phyloP scores from a whole-genome alignment of 495 filamentous ascomycete genomes.

The Clavariopsis aquatica region DNA sequence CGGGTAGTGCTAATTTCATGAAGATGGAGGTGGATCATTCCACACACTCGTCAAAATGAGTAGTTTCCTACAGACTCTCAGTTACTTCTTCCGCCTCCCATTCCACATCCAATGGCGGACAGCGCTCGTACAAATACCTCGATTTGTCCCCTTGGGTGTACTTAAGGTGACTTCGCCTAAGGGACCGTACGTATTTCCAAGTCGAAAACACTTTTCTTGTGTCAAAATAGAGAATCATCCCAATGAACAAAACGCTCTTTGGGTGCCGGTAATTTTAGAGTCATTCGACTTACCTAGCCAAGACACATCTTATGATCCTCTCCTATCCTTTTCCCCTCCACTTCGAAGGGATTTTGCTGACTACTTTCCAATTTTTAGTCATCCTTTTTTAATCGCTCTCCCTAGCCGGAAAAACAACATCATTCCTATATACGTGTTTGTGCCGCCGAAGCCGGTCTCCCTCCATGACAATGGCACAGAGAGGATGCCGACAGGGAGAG shows the following conservation, averaged over 20 bases:
- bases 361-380: too few species aligned
- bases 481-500: background rate
- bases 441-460: conserved; percentile 24
- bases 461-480: conserved; percentile 4
- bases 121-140: conserved; percentile 35
- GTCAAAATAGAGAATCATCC: too few species aligned
- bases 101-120: conserved; percentile 40
- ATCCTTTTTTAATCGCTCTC: conserved; percentile 39
- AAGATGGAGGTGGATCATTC: background rate
- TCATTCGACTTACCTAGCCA: too few species aligned
- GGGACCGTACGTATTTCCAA: too few species aligned
- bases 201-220: too few species aligned
- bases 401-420: conserved; percentile 29
- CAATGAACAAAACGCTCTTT: too few species aligned
- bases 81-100: conserved; percentile 36
- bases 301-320: too few species aligned
- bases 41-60: conserved; percentile 20
- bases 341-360: too few species aligned
- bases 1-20: background rate
- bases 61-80: conserved; percentile 17
- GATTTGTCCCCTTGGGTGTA: conserved; percentile 35
- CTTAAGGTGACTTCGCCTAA: conserved; percentile 37
- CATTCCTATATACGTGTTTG: conserved; percentile 40
- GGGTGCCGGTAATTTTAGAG: too few species aligned
- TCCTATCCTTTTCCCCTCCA: too few species aligned